Percentiles rank a stretch among this genome's conserved stretches.
Conservation (phyloP, 768 basidiomycete genomes). For the Calocybe indica region DNA sequence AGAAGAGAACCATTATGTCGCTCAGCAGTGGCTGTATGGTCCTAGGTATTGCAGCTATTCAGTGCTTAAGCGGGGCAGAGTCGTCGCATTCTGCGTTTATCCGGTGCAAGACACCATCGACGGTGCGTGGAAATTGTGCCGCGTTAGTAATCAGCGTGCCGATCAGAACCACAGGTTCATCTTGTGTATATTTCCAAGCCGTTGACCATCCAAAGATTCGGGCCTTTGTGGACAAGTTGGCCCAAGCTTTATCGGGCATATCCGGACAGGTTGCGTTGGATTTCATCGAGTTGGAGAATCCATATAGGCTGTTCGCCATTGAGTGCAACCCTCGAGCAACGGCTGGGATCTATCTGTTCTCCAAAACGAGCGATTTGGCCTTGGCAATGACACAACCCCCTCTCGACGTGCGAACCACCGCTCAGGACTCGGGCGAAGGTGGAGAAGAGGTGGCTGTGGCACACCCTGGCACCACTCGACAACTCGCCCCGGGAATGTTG, state of each 20-base stretch:
- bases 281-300: constrained; percentile 8
- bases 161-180: constrained; percentile 7
- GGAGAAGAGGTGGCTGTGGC: background rate
- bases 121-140: constrained; percentile 2
- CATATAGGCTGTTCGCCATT: constrained; percentile 9
- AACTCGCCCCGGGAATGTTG: no score
- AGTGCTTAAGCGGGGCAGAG: constrained; percentile 9
- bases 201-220: constrained; percentile 8
- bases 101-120: constrained; percentile 16
- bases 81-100: constrained; percentile 11
- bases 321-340: constrained; percentile 11
- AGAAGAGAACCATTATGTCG: constrained; percentile 11
- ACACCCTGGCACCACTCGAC: background rate
- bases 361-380: constrained; percentile 8
- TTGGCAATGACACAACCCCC: constrained; percentile 9
- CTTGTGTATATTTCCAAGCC: constrained; percentile 14
- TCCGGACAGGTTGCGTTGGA: constrained; percentile 15
- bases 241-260: constrained; percentile 4
- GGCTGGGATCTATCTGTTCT: constrained; percentile 5
- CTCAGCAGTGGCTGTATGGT: constrained; percentile 14
- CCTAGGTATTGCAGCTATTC: constrained; percentile 13
- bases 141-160: background rate
- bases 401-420: constrained; percentile 9
- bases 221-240: constrained; percentile 8
- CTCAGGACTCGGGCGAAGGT: constrained; percentile 16